These are phyloP conservation scores for Crithidia sp. DNA, from an alignment of 208 protist species.

Conservation along the genomic window DNA sequence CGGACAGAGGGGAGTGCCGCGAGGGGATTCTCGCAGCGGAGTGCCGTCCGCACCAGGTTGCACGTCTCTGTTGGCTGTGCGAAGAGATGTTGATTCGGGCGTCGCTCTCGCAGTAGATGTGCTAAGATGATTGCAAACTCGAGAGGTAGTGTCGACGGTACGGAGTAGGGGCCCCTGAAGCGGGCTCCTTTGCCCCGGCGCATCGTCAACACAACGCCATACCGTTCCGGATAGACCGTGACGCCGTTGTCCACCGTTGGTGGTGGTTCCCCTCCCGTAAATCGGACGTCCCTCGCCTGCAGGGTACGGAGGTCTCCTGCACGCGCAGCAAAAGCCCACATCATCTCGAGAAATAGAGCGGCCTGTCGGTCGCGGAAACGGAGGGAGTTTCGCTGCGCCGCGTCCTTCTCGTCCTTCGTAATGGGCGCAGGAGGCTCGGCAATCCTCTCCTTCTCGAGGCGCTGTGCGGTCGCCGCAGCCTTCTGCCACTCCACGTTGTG, in stretches of 20 bases:
- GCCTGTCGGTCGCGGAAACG: not conserved
- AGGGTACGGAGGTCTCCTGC: not conserved
- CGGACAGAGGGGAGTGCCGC: not conserved
- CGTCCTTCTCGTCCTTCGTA: not conserved
- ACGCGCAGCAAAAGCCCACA: conserved; percentile 1
- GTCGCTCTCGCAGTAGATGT: not conserved
- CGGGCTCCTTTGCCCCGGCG: not conserved
- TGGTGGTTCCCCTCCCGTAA: not conserved
- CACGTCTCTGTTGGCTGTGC: not conserved
- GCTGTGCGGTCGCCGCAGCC: not conserved
- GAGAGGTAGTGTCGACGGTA: not conserved
- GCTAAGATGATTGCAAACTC: not conserved
- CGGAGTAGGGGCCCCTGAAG: not conserved
- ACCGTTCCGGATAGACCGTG: not conserved
- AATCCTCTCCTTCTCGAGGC: not conserved
- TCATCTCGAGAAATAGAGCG: not conserved
- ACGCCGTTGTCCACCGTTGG: not conserved
- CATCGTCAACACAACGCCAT: not conserved
- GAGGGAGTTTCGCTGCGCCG: not conserved
- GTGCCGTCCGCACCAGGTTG: not conserved
- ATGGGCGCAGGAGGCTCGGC: not conserved
- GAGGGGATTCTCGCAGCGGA: not conserved
- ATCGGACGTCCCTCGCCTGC: not conserved
- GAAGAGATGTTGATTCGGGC: not conserved
- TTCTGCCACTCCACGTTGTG: not conserved